A percentile compares a stretch with the other conserved stretches of the same genome.
Conservation (phyloP, 1,284 basidiomycete species). For the Apiotrichum porosum region DNA sequence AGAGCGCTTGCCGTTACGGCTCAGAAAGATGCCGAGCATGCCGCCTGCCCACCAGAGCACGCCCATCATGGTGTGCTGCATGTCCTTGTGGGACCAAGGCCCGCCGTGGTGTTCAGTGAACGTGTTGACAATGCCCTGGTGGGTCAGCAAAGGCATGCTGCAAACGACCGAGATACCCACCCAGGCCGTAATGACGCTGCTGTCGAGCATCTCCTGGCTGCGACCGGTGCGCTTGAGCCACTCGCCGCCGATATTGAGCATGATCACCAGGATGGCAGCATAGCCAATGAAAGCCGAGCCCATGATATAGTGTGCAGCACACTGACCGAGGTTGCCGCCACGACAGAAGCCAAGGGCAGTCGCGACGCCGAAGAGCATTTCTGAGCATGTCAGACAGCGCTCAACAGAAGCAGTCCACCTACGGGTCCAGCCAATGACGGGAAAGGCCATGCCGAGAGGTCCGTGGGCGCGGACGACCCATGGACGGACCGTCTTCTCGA, state of each 20-base stretch:
- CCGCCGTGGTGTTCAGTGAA: slow-evolving; percentile 85
- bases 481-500: slow-evolving; percentile 70
- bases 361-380: slow-evolving; percentile 50
- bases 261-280: slow-evolving; percentile 73
- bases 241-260: slow-evolving; percentile 73
- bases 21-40: slow-evolving; percentile 76
- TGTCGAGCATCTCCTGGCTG: slow-evolving; percentile 84
- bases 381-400: slow-evolving; percentile 45
- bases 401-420: slow-evolving; percentile 54
- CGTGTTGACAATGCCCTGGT: slow-evolving; percentile 68
- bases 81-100: slow-evolving; percentile 78
- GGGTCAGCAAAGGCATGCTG: not conserved
- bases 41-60: slow-evolving; percentile 86
- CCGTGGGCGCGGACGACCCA: slow-evolving; percentile 71
- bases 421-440: slow-evolving; percentile 82
- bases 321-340: slow-evolving; percentile 67
- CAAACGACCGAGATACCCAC: slow-evolving; percentile 51
- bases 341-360: slow-evolving; percentile 58
- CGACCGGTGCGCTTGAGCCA: slow-evolving; percentile 61
- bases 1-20: slow-evolving; percentile 76
- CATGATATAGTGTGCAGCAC: slow-evolving; percentile 87
- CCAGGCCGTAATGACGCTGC: slow-evolving; percentile 82
- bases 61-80: slow-evolving; percentile 82
- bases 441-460: slow-evolving; percentile 76
- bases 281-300: slow-evolving; percentile 79